Base-by-base conservation (phyloP, 1,284 basidiomycete genomes). In the Pseudomicrostroma phylloplanum region DNA sequence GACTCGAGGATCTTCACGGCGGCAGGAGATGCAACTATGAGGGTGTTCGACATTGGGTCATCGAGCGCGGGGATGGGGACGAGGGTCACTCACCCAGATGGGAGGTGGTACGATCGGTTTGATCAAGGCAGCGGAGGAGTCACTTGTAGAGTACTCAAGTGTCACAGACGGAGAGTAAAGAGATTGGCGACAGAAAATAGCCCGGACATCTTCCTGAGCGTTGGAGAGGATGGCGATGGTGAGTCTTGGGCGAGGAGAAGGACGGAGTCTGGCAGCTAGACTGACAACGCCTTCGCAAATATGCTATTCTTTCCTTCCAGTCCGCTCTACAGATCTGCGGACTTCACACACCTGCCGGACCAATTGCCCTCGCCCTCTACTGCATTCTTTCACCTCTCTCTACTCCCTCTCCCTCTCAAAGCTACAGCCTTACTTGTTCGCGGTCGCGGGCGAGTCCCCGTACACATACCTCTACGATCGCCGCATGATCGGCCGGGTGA, bases 401-500 rank as follows among this genome's bases (percentile, higher is more conserved):
- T 83, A 83, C 68, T 81, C 80, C 36, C 72, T 84, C 21, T 79
- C 79, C 54, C 72, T 83, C 36, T 81, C 79, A 59, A 78, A 79
- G 23, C 69, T 80, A 8, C 76, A 81, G 21, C 83, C 83, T 15
- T 81, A 82, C 69, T 76, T 83, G 7, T 83, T 84, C 60, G 80
- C 80, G 0, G 82, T 83, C 0, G 82, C 82, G 0, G 83, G 83
- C 4, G 76, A 67, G 36, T 59, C 61, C 8, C 67, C 72, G 6
- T 71, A 91, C 86, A 92, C 89, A 0, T 92, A 89, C 79, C 84
- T 96, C 1, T 93, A 91, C 73, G 92, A 96, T 79, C 84, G 92
- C 58, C 84, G 92, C 60, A 88, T 91, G 79, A 80, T 85, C 17
- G 86, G 87, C 8, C 84, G 87, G 7, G 83, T 85, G 58, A 80